Base-by-base conservation (phyloP, 176 grass and related monocot genomes). In the Carex myosuroides region DNA sequence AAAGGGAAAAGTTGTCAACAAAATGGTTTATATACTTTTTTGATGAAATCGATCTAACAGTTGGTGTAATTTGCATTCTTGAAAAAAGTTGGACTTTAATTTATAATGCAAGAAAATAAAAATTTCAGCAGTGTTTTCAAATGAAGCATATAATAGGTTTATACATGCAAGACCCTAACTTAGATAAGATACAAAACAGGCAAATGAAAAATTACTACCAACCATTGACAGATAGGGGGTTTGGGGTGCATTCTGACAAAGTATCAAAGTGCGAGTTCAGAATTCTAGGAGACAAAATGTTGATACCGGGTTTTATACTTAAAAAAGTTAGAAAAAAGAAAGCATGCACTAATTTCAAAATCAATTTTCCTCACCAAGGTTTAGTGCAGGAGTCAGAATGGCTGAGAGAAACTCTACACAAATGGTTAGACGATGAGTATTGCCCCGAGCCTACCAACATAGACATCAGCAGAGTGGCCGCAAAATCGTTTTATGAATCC, bases 381-480 rank as follows among this genome's bases (percentile, higher is more conserved):
- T 57, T 57, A 57, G 11, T 85, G 81, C 21, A 98, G 92, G 95
- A 98, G 91, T 93, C 95, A 0, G 92, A 98, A 65, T 98, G 92
- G 95, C 75, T 94, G 63, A 94, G 88, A 87, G 89, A 83, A 86
- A 87, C 87, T 0, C 83, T 98, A 20, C 95, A 93, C 91, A 90
- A 85, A 73, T 98, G 95, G 95, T 86, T 98, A 16, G 92, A 98
- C 0, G 91, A 94, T 0, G 92, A 94, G 74, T 98, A 93, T 71
- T 98, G 92, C 84, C 95, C 95, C 0, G 95, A 98, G 83, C 73
- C 92, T 0, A 82, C 95, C 82, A 98, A 98, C 29, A 79, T 90
- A 39, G 95, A 93, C 75, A 98, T 98, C 87, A 98, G 95, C 85
- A 90, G 64, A 78, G 86, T 91, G 0, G 91, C 95, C 0, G 90